Conservation (phyloP, 1,284 basidiomycete species). For the Irpex rosettiformis region DNA sequence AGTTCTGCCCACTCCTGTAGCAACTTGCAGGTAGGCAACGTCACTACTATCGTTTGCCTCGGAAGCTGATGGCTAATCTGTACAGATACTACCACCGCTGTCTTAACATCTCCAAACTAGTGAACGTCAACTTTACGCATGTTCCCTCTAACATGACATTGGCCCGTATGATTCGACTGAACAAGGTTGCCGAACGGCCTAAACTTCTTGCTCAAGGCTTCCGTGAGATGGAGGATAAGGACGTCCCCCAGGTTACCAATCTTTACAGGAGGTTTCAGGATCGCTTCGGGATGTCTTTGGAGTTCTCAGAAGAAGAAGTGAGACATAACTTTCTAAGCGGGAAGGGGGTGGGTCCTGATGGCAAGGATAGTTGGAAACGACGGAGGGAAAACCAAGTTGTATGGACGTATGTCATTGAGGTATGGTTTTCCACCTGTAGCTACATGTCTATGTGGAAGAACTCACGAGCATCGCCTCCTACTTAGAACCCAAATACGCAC, state of each 20-base stretch:
- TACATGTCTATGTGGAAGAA: not conserved
- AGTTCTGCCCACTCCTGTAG: conserved; percentile 87
- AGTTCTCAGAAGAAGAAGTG: conserved; percentile 80
- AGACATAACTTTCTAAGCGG: conserved; percentile 89
- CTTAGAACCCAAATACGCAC: conserved; percentile 76
- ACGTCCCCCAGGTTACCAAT: conserved; percentile 71
- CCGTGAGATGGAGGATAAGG: conserved; percentile 84
- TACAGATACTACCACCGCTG: conserved; percentile 89
- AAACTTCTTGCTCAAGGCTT: conserved; percentile 51
- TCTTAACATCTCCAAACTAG: conserved; percentile 89
- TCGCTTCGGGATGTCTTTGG: conserved; percentile 82
- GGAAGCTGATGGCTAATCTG: conserved; percentile 6
- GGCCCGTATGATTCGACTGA: conserved; percentile 78
- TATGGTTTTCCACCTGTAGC: conserved; percentile 29
- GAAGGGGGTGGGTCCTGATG: conserved; percentile 55
- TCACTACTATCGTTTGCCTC: not conserved
- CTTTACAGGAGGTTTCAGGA: conserved; percentile 83
- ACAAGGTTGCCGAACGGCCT: conserved; percentile 61
- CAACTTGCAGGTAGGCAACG: conserved; percentile 62
- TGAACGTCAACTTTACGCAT: conserved; percentile 89
- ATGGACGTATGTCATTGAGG: conserved; percentile 97
- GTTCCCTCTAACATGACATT: conserved; percentile 83
- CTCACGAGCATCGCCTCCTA: not conserved
- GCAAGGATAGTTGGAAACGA: conserved; percentile 33
- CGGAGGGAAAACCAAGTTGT: conserved; percentile 81